These are phyloP conservation scores for Pleurotus giganteus DNA, from an alignment of 768 basidiomycete genomes.

Conservation along the genomic window DNA sequence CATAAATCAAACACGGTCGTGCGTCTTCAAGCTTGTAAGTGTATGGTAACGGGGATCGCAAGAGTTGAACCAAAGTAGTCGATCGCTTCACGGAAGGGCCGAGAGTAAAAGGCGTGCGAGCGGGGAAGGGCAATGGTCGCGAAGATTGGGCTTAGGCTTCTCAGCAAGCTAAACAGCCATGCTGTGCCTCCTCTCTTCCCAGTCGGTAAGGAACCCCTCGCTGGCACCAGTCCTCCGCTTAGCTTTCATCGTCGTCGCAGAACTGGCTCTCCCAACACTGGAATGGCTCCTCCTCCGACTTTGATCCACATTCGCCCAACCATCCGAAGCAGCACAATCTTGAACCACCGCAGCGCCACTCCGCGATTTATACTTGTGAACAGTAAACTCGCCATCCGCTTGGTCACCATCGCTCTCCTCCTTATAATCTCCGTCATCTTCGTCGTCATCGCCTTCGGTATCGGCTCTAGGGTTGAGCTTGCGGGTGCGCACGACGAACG, in stretches of 20 bases:
- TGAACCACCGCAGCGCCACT: not conserved
- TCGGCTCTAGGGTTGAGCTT: constrained; percentile 19
- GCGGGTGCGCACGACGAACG: constrained; percentile 25
- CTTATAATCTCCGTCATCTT: constrained; percentile 40
- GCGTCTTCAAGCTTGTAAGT: not conserved
- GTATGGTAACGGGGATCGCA: too few relatives aligned
- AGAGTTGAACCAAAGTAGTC: too few relatives aligned
- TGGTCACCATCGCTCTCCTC: constrained; percentile 65
- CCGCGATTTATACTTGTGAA: constrained; percentile 12
- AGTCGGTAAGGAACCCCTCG: constrained; percentile 28
- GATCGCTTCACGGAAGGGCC: too few relatives aligned
- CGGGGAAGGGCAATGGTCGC: not conserved
- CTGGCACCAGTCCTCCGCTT: constrained; percentile 11
- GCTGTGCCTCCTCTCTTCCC: constrained; percentile 65
- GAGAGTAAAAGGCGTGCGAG: not conserved
- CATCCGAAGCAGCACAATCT: constrained; percentile 13
- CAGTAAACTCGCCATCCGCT: constrained; percentile 62
- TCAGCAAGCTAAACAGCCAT: constrained; percentile 51
- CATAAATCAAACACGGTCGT: not conserved
- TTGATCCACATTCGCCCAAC: constrained; percentile 58
- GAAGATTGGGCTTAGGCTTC: not conserved
- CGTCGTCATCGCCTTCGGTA: constrained; percentile 47
- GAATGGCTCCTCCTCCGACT: constrained; percentile 24
- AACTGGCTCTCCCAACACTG: constrained; percentile 34
- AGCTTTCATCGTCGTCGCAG: constrained; percentile 18